Conservation (phyloP, 164 flowering plant genomes). For the Santalum album region DNA sequence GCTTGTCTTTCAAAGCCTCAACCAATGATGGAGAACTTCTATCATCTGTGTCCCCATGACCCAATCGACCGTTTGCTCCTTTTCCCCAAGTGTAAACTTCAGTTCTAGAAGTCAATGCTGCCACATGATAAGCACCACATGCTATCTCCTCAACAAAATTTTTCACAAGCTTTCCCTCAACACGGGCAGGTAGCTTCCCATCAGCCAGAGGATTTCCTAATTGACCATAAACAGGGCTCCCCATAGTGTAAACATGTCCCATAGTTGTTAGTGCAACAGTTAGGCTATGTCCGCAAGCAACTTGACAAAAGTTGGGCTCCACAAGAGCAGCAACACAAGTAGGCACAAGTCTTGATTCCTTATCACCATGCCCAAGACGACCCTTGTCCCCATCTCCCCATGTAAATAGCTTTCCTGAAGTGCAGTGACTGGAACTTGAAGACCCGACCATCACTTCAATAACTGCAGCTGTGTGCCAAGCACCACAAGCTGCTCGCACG, state of each 20-base stretch:
- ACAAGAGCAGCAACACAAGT: constrained; percentile 20
- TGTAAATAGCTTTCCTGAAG: constrained; percentile 20
- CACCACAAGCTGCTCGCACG: constrained; percentile 22
- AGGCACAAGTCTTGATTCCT: constrained; percentile 18
- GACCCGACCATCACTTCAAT: constrained; percentile 20
- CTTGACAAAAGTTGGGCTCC: constrained; percentile 17
- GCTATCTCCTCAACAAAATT: constrained; percentile 18
- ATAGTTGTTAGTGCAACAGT: constrained; percentile 23
- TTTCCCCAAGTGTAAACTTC: constrained; percentile 29
- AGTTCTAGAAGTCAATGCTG: constrained; percentile 19
- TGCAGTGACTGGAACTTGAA: constrained; percentile 12
- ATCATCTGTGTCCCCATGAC: constrained; percentile 26
- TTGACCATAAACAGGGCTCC: constrained; percentile 23
- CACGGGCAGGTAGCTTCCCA: constrained; percentile 18
- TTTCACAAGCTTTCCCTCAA: constrained; percentile 18
- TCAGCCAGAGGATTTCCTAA: constrained; percentile 22
- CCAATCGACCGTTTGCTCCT: constrained; percentile 27
- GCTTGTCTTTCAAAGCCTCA: constrained; percentile 21
- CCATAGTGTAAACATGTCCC: constrained; percentile 29
- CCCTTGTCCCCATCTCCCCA: constrained; percentile 28
- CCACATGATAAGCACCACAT: constrained; percentile 23
- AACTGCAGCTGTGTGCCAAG: constrained; percentile 28
- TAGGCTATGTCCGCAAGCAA: constrained; percentile 21
- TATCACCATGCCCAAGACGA: constrained; percentile 15
- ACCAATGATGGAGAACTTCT: constrained; percentile 17